Base-by-base conservation (phyloP, 1,139 yeast species). In the Entelexis sorbosivorans region DNA sequence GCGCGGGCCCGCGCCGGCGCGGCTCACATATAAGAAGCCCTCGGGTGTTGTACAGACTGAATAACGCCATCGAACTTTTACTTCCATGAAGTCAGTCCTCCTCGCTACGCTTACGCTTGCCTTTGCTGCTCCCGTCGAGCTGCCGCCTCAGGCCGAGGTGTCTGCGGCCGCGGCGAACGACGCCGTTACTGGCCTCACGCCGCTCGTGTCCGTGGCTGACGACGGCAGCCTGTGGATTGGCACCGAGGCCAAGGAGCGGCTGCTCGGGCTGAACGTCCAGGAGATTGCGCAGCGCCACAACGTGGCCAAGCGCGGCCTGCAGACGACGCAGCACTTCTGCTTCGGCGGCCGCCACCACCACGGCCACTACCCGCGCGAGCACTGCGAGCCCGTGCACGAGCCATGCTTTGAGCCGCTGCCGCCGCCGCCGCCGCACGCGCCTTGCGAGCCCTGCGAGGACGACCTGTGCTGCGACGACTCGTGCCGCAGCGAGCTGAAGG, bases 151-250 rank as follows among this genome's bases (percentile, higher is more conserved):
- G 34, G 16, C 9, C 24, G 34, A 13, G 11, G 34, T 26, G 16
- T 1, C 34, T 11, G 28, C 26, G 28, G 33, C 47, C 8, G 29
- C 50, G 6, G 17, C 29, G 40, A 36, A 11, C 11, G 26, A 16
- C 3, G 38, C 24, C n/a, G 2, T 14, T 13, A 5, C 13, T 17
- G 20, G 36, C 24, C 42, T 51, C 19, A 26, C 34, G 45, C 57
- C 57, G 11, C 35, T 53, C 22, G 44, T 54, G 31, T 55, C 24
- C 38, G 44, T 46, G 20, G 39, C 19, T 29, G 10, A 40, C 11
- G 57, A 55, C 26, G 58, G 58, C 17, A 51, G 48, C 34, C 48
- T 55, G 16, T 51, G 50, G 48, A 6, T 49, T 24, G 55, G 48
- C 6, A 24, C 32, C 11, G 49, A 35, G 5, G 51, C 48, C 11